These are phyloP conservation scores for Cercospora berteroae DNA, from an alignment of 2,329 filamentous ascomycete genomes.

Conservation along the genomic window DNA sequence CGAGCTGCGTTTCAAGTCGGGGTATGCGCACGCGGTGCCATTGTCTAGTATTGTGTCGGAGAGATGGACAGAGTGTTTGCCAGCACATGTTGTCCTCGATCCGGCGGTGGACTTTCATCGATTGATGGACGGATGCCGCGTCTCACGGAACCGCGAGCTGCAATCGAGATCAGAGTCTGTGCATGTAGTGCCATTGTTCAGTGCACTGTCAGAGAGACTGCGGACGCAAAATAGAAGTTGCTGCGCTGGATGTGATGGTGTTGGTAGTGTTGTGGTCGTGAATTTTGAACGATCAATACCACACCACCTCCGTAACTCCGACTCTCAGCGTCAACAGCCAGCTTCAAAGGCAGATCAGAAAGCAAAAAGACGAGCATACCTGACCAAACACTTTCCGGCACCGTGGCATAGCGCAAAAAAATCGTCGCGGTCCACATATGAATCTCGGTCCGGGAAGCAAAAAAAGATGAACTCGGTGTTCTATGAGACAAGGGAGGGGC, in stretches of 20 bases:
- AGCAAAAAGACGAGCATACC: background rate
- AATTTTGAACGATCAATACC: background rate
- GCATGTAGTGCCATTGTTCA: background rate
- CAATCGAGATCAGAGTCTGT: background rate
- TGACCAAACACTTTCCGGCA: constrained; percentile 3
- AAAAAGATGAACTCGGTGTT: constrained; percentile 3
- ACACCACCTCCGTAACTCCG: background rate
- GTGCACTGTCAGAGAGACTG: background rate
- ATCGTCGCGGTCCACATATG: background rate
- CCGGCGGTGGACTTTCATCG: background rate
- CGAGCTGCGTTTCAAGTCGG: background rate
- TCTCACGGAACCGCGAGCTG: background rate
- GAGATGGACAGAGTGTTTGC: background rate
- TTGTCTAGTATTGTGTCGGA: background rate
- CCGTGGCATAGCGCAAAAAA: background rate
- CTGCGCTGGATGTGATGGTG: background rate
- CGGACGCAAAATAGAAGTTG: background rate
- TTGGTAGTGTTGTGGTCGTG: background rate
- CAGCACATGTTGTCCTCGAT: background rate
- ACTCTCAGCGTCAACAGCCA: background rate
- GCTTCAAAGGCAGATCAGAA: background rate
- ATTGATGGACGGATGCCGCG: background rate
- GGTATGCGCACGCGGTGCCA: background rate
- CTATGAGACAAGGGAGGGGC: constrained; percentile 1
- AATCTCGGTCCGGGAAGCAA: background rate